Evolutionary conservation across 1,284 basidiomycete species (phyloP).

Genomic region (Pyrrhoderma noxium): DNA sequence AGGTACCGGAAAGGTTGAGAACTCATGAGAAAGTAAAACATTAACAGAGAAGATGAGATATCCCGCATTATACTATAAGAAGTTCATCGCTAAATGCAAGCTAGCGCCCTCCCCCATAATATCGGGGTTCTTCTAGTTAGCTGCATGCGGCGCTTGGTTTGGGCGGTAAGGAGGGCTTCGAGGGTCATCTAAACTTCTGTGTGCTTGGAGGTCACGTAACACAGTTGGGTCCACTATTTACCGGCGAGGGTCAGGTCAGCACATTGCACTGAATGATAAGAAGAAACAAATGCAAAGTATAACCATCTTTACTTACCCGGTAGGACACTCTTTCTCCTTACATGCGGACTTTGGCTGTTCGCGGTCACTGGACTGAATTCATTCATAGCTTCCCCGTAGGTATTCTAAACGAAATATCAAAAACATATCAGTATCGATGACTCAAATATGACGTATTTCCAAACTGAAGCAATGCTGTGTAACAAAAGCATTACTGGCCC

Average conservation of each 20-base stretch:
- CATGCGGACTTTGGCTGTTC: constrained; percentile 53
- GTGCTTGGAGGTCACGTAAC: constrained; percentile 80
- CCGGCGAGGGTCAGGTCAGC: constrained; percentile 2
- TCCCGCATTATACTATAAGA: no score
- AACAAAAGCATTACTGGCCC: no score
- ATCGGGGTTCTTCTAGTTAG: no score
- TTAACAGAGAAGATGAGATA: no score
- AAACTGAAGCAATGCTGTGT: no score
- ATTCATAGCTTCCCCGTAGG: constrained; percentile 23
- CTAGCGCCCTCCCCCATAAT: no score
- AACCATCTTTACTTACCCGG: constrained; percentile 49
- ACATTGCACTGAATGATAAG: constrained; percentile 1
- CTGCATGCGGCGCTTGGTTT: not conserved
- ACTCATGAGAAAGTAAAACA: no score
- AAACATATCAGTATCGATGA: not conserved
- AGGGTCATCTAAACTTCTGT: constrained; percentile 70
- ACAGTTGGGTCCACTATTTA: constrained; percentile 78
- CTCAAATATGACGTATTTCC: not conserved
- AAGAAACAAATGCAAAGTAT: not conserved
- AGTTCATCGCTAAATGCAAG: no score
- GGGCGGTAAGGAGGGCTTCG: constrained; percentile 7
- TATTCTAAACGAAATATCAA: constrained; percentile 1
- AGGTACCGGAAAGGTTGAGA: no score
- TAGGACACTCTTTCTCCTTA: constrained; percentile 78
- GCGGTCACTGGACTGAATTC: constrained; percentile 8